Percentiles rank a stretch among this genome's conserved stretches.
phyloP scores from a whole-genome alignment of 495 filamentous ascomycete genomes.

The Sordaria brevicollis region DNA sequence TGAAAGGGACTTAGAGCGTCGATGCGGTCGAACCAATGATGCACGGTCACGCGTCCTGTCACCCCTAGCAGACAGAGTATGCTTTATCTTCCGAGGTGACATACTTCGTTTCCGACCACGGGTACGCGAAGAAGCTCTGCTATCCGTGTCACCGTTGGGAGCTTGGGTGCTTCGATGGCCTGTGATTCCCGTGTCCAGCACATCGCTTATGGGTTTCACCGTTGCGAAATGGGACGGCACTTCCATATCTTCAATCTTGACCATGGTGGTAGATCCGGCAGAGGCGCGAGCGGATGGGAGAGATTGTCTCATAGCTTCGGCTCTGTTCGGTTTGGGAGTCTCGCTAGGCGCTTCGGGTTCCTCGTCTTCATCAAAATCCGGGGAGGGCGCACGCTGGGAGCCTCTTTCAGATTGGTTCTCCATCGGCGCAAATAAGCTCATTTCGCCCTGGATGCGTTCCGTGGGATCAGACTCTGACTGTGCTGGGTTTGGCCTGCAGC shows the following conservation, averaged over 20 bases:
- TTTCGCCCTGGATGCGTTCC: constrained; percentile 44
- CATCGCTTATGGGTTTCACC: not conserved
- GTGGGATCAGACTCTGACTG: constrained; percentile 44
- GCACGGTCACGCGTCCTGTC: constrained; percentile 13
- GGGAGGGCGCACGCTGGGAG: constrained; percentile 39
- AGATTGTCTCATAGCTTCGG: constrained; percentile 37
- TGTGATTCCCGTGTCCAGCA: not conserved
- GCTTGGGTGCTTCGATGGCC: not conserved
- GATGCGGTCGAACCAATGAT: constrained; percentile 15
- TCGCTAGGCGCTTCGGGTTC: constrained; percentile 18
- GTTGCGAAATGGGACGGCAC: not conserved
- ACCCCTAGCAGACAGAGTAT: constrained; percentile 8
- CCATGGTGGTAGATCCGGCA: constrained; percentile 39
- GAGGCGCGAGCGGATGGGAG: constrained; percentile 41
- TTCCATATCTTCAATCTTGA: constrained; percentile 24
- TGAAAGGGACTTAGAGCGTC: constrained; percentile 23
- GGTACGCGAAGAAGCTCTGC: not conserved
- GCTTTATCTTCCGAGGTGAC: constrained; percentile 3
- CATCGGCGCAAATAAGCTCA: constrained; percentile 41
- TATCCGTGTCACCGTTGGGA: not conserved
- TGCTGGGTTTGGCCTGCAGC: constrained; percentile 28
- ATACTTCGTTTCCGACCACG: not conserved
- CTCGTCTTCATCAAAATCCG: constrained; percentile 19
- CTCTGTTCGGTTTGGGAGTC: constrained; percentile 33
- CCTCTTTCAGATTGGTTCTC: constrained; percentile 45